Evolutionary conservation across 148 eudicot genomes (phyloP), one percentile per base, ranked within the genome.

Genomic region (Chenopodium album): DNA sequence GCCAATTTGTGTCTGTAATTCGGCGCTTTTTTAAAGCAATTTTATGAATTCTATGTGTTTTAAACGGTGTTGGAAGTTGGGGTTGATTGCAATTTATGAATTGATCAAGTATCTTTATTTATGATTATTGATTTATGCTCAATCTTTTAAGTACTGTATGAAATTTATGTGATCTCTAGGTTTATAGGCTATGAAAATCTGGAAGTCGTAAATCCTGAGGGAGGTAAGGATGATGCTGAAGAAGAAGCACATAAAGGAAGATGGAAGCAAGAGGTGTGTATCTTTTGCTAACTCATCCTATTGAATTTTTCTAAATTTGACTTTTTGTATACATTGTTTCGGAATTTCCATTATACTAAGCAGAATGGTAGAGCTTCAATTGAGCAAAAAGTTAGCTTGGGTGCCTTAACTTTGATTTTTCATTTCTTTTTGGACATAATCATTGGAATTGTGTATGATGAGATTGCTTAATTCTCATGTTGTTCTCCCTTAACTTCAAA

Each of bases 151-250:
- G 1, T 52, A 32, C 2, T n/a, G 62, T 70, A 44, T 79, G 46
- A 46, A 7, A 16, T 20, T 16, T n/a, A 16, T 20, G 75, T 64
- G 80, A 34, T 83, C 3, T 46, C 74, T 79, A 93, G 98, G 76
- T 28, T 92, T 86, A 86, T 92, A 78, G 98, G 94, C 62, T 89
- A 89, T 84, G 98, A 95, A 82, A 94, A 94, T 68, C 70, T 95
- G 88, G 97, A 95, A 85, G 98, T 95, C 54, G 92, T 95, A 80
- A 95, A 93, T 85, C 98, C 98, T 8, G 98, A 95, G 54, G 98
- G 98, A 77, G 98, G 98, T 76, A 84, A 89, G 66, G 98, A 91
- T 29, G 98, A 95, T 82, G 97, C 97, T 32, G 98, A 92, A 82
- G 98, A 91, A 85, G 98, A 95, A 90, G 98, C 98, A 20, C 91